Percentiles rank a stretch among this genome's conserved stretches.
phyloP scores from a whole-genome alignment of 371 early-diverging fungal genomes.

The Mortierella sp. region DNA sequence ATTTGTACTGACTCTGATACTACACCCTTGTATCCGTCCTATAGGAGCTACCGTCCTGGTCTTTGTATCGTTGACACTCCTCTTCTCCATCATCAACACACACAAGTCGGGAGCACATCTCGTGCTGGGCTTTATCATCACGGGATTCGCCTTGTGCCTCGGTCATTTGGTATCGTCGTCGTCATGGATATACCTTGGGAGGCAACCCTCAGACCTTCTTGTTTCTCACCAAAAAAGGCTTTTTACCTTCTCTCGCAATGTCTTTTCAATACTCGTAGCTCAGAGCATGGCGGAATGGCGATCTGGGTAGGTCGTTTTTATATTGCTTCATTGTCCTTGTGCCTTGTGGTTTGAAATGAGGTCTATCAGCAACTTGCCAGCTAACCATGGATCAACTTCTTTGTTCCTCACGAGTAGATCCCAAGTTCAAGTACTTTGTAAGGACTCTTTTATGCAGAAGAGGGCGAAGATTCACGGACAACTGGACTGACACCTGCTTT shows the following conservation, averaged over 20 bases:
- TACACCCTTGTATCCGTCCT: neutral
- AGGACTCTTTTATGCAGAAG: neutral
- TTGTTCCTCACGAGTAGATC: slow-evolving; percentile 19
- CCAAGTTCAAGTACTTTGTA: slow-evolving; percentile 55
- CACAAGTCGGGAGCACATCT: slow-evolving; percentile 54
- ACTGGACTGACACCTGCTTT: neutral
- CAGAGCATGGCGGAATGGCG: slow-evolving; percentile 51
- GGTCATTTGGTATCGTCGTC: slow-evolving; percentile 36
- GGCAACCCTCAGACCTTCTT: neutral
- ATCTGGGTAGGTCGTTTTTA: slow-evolving; percentile 28
- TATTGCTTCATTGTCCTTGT: neutral
- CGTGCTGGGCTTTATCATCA: slow-evolving; percentile 48
- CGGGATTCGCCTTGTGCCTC: slow-evolving; percentile 50
- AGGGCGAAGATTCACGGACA: neutral
- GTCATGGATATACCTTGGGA: too few relatives aligned
- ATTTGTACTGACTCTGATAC: neutral
- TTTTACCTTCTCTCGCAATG: neutral
- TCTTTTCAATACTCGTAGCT: slow-evolving; percentile 19
- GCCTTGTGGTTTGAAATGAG: too few relatives aligned
- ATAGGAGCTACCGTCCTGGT: slow-evolving; percentile 40
- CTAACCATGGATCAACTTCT: neutral
- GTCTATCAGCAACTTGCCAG: too few relatives aligned
- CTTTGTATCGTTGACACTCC: slow-evolving; percentile 39
- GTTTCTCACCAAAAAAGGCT: too few relatives aligned
- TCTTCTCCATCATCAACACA: slow-evolving; percentile 52